Percentiles rank a stretch among this genome's conserved stretches.
Evolutionary conservation across 2,329 filamentous ascomycete species (phyloP).

Genomic region (Dactylellina cionopaga): DNA sequence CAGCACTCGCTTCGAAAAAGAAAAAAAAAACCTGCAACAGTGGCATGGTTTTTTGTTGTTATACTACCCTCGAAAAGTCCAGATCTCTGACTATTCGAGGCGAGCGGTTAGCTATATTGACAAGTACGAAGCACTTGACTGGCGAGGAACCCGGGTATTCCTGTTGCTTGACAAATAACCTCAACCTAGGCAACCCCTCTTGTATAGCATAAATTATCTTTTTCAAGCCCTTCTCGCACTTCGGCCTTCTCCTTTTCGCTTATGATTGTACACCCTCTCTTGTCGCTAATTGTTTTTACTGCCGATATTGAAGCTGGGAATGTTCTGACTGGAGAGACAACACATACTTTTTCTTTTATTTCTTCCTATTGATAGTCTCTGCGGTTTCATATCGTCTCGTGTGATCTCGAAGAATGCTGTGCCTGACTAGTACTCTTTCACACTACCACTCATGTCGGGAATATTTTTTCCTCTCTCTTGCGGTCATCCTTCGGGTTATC

Average conservation of each 20-base stretch:
- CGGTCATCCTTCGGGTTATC: background rate
- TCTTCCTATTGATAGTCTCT: conserved; percentile 22
- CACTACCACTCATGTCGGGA: conserved; percentile 7
- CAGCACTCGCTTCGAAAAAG: conserved; percentile 16
- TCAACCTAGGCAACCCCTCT: conserved; percentile 10
- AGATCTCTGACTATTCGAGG: no score
- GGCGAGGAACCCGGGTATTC: no score
- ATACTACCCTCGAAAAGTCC: no score
- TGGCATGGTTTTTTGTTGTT: no score
- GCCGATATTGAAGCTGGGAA: background rate
- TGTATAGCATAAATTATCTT: conserved; percentile 24
- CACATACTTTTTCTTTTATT: background rate
- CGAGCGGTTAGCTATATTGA: conserved; percentile 32
- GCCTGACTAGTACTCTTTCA: conserved; percentile 3
- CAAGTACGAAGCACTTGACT: no score
- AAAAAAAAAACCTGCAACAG: no score
- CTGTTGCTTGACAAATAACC: background rate
- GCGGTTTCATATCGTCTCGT: conserved; percentile 49
- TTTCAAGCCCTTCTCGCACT: background rate
- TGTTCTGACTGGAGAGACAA: no score
- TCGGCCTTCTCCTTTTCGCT: conserved; percentile 30
- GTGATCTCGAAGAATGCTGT: conserved; percentile 9
- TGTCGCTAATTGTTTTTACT: no score
- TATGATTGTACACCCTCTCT: background rate
- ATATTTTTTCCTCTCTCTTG: background rate